Percentiles rank a stretch among this genome's conserved stretches.
Conservation (phyloP, 2,329 filamentous ascomycete species). For the Penicillium glabrum region DNA sequence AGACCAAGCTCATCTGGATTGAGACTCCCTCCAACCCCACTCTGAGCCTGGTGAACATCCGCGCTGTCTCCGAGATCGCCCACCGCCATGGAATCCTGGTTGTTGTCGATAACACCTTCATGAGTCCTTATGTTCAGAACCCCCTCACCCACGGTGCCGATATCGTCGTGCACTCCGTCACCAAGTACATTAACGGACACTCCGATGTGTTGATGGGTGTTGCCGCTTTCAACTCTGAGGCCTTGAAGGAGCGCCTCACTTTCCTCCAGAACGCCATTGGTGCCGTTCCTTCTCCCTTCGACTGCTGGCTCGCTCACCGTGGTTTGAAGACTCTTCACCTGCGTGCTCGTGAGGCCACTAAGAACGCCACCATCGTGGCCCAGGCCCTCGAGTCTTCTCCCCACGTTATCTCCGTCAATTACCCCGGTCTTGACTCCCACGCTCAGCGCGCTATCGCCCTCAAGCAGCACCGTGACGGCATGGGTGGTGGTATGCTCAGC, state of each 20-base stretch:
- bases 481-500: slow-evolving; percentile 96
- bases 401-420: slow-evolving; percentile 87
- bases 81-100: slow-evolving; percentile 88
- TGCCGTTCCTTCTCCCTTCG: slow-evolving; percentile 89
- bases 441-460: slow-evolving; percentile 79
- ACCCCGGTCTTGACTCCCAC: slow-evolving; percentile 86
- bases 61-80: slow-evolving; percentile 76
- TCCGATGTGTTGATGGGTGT: slow-evolving; percentile 96
- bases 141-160: slow-evolving; percentile 93
- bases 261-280: slow-evolving; percentile 98
- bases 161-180: slow-evolving; percentile 94
- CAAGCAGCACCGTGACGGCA: slow-evolving; percentile 88
- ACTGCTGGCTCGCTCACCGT: slow-evolving; percentile 96
- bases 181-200: slow-evolving; percentile 99
- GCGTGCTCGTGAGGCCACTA: slow-evolving; percentile 78
- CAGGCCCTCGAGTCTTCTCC: slow-evolving; percentile 74
- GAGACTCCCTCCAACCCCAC: slow-evolving; percentile 95
- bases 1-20: slow-evolving; percentile 97
- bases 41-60: slow-evolving; percentile 87
- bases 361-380: slow-evolving; percentile 78
- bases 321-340: slow-evolving; percentile 96
- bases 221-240: slow-evolving; percentile 87
- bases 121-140: slow-evolving; percentile 95
- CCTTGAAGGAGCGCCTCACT: slow-evolving; percentile 71
- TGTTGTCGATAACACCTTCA: slow-evolving; percentile 99